Base-by-base conservation (phyloP, 2,329 filamentous ascomycete genomes). In the Pseudogymnoascus sp. region DNA sequence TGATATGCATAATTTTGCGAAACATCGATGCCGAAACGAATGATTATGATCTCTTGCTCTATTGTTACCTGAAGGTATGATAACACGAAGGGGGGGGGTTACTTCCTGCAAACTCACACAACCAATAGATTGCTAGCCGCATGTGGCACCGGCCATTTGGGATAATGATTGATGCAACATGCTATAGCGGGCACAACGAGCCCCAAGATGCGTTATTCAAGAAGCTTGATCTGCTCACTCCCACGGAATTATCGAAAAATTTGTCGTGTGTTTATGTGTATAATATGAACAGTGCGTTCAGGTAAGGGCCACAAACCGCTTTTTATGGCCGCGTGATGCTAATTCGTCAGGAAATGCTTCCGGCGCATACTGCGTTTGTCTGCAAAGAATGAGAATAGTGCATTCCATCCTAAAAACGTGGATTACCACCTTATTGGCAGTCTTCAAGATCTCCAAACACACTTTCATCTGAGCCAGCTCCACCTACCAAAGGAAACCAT, bases 221-320 rank as follows among this genome's bases (percentile, higher is more conserved):
- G 60, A 86, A 81, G 66, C 73, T 87, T 7, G 84, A 88, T 67
- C 73, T 81, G 9, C 76, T 89, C 2, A 84, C 82, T 3, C 85
- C 86, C 0, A 77, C 78, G 0, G 86, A 89, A 66, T 71, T 88
- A 47, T 78, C 80, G 1, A 78, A 77, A 59, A 82, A 85, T 62
- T 74, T 88, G 3, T 77, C 80, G 1, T 78, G 84, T 37, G 78
- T 87, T 39, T 89, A 88, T 65, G 78, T 89, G 14, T 88, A 89
- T 72, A 89, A 89, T 68, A 88, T 88, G 85, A 89, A 89, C 67
- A 87, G 82, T 68, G 81, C 84, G 9, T 88, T 86, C 71, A 80
- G 79, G 68, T 85, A 84, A 75, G 86, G 80, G 25, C 12, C 37
- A 57, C 39, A 18, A 25, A 37, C 18, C 37, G 22, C 18, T 11